Conservation (phyloP, 2,329 filamentous ascomycete genomes). For the Phoma sp. region DNA sequence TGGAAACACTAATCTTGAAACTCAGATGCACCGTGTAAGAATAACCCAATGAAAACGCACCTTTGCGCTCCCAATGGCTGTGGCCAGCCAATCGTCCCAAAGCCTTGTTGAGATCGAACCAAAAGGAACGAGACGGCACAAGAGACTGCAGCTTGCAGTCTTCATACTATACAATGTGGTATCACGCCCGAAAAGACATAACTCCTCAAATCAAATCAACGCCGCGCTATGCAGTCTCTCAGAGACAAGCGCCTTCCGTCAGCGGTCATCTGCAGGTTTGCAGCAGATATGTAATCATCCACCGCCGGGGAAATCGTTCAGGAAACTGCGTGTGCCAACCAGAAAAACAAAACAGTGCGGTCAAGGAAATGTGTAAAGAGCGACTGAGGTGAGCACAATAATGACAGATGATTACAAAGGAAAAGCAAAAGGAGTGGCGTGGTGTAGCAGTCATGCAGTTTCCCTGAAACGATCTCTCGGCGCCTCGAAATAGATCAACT, state of each 20-base stretch:
- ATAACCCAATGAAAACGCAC: neutral
- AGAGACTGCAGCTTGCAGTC: constrained; percentile 26
- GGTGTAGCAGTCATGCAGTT: constrained; percentile 39
- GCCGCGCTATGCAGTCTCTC: constrained; percentile 34
- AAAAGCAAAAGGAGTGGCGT: constrained; percentile 46
- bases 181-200: constrained; percentile 30
- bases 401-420: constrained; percentile 45
- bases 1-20: too few relatives aligned
- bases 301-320: constrained; percentile 3
- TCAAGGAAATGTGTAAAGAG: constrained; percentile 39
- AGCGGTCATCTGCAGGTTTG: neutral
- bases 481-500: constrained; percentile 24
- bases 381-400: constrained; percentile 35
- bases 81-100: constrained; percentile 9
- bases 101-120: neutral
- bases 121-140: constrained; percentile 29
- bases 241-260: constrained; percentile 16
- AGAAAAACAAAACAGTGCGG: constrained; percentile 18
- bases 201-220: constrained; percentile 29
- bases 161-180: constrained; percentile 37
- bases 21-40: constrained; percentile 1
- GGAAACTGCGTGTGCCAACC: constrained; percentile 32
- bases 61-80: neutral
- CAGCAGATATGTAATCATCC: neutral
- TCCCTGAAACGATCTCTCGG: constrained; percentile 23